A percentile compares a stretch with the other conserved stretches of the same genome.
Evolutionary conservation across 2,329 filamentous ascomycete species (phyloP).

Genomic region (Aspergillus piperis): DNA sequence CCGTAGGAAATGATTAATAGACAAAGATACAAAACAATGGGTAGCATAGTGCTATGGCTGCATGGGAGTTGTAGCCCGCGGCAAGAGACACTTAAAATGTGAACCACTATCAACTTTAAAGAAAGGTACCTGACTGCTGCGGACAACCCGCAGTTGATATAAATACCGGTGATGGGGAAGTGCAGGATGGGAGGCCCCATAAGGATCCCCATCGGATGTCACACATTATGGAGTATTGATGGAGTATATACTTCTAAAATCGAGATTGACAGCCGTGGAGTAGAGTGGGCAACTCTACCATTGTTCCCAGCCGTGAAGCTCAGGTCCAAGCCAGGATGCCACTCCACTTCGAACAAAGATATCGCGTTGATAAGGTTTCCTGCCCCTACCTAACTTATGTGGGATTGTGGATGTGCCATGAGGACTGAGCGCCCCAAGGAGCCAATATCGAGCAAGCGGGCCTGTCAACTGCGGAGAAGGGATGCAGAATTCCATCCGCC

Average conservation of each 20-base stretch:
- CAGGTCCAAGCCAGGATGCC: constrained; percentile 16
- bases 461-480: constrained; percentile 28
- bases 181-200: constrained; percentile 2
- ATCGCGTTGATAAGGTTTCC: constrained; percentile 29
- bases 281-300: constrained; percentile 23
- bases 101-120: no score
- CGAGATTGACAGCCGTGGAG: constrained; percentile 22
- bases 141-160: background rate
- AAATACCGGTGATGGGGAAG: background rate
- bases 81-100: background rate
- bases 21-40: background rate
- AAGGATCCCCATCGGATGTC: constrained; percentile 4
- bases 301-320: constrained; percentile 20
- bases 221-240: background rate
- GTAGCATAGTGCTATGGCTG: background rate
- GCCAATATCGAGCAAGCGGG: constrained; percentile 25
- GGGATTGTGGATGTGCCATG: constrained; percentile 31
- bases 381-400: constrained; percentile 23
- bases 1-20: background rate
- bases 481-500: constrained; percentile 21
- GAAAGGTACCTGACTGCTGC: background rate
- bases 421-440: constrained; percentile 22
- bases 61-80: background rate
- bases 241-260: constrained; percentile 10
- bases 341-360: constrained; percentile 22